Base-by-base conservation (phyloP, 2,329 filamentous ascomycete genomes). In the Mycosphaerella sp. region DNA sequence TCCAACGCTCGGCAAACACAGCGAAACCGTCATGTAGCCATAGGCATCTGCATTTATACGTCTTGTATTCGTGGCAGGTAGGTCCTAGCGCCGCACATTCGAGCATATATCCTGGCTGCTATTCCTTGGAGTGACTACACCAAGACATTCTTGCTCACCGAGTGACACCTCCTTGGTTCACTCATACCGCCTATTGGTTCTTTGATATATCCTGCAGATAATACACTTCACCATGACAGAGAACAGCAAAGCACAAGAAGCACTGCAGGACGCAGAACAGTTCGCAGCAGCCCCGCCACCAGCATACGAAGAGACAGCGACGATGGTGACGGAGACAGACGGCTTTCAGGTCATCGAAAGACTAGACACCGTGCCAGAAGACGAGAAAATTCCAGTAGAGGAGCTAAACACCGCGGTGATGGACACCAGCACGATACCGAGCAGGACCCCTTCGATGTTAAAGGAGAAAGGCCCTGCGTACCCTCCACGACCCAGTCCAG, bases 311-410 rank as follows among this genome's bases (percentile, higher is more conserved):
- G 54, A 53, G 29, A 45, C 40, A 44, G 48, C 41, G 11, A 54
- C 36, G 29, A 47, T 41, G 26, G 39, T 47, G 7, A 38, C 42
- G 36, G 46, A 54, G 42, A 47, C 50, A 48, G 51, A 57, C 44
- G 51, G 54, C 29, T 54, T 54, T 31, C 51, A 57, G 10, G 45
- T 54, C 5, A 48, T 57, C 39, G 54, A 57, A 36, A 51, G 45
- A 21, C 51, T 21, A 47, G 51, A 48, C 26, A 48, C 32, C 14
- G n/a, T 26, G 5, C 42, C 54, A 12, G 29, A 51, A 10, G 45
- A 49, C 46, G 49, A 52, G 14, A 49, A 52, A 26, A 17, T 10
- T n/a, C 41, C 45, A 29, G 17, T 17, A 2, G 17, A 34, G 31
- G 44, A 14, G 6, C 38, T 44, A 29, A 43, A 6, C 3, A 23